phyloP scores from a whole-genome alignment of 2,329 filamentous ascomycete genomes.

The Ceratocystis huliohia region DNA sequence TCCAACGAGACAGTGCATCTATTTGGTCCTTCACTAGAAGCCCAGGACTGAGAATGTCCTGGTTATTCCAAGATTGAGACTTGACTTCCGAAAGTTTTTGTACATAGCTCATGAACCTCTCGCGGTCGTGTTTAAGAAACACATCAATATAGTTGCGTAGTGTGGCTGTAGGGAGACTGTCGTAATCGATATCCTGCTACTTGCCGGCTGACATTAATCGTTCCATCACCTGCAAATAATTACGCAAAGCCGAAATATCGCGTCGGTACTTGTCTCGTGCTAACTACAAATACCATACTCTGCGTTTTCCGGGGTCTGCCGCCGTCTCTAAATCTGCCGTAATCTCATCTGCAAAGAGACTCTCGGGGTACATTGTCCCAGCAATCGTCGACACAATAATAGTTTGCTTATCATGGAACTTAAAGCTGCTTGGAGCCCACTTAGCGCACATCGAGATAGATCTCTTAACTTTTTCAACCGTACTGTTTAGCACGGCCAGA shows the following conservation, averaged over 20 bases:
- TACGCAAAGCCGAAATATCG: slow-evolving; percentile 39
- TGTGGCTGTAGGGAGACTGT: slow-evolving; percentile 25
- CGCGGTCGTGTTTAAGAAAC: slow-evolving; percentile 28
- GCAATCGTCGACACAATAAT: slow-evolving; percentile 45
- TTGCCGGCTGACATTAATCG: slow-evolving; percentile 36
- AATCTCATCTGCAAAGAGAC: slow-evolving; percentile 26
- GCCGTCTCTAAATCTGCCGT: slow-evolving; percentile 25
- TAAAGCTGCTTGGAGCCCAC: slow-evolving; percentile 44
- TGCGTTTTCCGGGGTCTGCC: slow-evolving; percentile 19
- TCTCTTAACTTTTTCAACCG: slow-evolving; percentile 31
- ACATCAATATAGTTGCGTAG: slow-evolving; percentile 23
- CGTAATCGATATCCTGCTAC: slow-evolving; percentile 41
- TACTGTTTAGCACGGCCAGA: slow-evolving; percentile 30
- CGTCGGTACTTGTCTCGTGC: slow-evolving; percentile 42
- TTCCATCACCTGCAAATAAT: slow-evolving; percentile 42
- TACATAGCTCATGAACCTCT: not conserved
- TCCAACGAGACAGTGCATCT: not conserved
- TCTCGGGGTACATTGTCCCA: slow-evolving; percentile 38
- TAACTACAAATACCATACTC: slow-evolving; percentile 40
- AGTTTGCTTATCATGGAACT: slow-evolving; percentile 47
- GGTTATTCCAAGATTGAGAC: not conserved
- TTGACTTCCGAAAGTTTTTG: not conserved
- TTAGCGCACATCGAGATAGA: slow-evolving; percentile 45
- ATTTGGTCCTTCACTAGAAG: not conserved
- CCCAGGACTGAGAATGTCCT: not conserved